These are phyloP conservation scores for Psidium guajava DNA, from an alignment of 345 rosid genomes.

Conservation along the genomic window DNA sequence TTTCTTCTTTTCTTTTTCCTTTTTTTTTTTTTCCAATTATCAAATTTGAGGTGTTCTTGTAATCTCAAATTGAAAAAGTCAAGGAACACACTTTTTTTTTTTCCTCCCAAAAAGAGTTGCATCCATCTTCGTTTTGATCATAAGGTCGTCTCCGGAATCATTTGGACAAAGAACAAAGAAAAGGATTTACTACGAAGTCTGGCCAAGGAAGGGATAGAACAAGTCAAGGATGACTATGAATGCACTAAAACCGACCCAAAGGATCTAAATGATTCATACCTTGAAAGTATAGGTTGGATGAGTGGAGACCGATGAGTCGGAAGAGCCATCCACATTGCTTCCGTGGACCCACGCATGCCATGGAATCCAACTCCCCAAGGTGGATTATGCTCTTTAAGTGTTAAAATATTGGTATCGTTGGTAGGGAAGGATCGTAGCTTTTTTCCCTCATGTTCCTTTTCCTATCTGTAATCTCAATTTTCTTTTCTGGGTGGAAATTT, in stretches of 20 bases:
- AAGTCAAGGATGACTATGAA: not conserved
- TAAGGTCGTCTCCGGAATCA: not conserved
- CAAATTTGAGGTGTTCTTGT: not conserved
- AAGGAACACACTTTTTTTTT: not conserved
- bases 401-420: not conserved
- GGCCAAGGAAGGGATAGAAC: not conserved
- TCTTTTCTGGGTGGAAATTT: not conserved
- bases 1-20: not conserved
- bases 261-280: not conserved
- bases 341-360: not conserved
- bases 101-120: not conserved
- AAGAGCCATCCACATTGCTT: conserved; percentile 1
- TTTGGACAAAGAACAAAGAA: not conserved
- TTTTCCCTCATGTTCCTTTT: not conserved
- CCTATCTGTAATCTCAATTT: not conserved
- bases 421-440: not conserved
- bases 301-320: not conserved
- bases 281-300: not conserved
- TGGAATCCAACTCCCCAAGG: not conserved
- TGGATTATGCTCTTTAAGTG: not conserved
- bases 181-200: not conserved
- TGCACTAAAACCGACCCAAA: not conserved
- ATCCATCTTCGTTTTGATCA: not conserved
- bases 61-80: not conserved
- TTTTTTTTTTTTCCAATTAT: not conserved